Evolutionary conservation across 23 red algal genomes (phyloP).

Genomic region (Chondrus crispus): DNA sequence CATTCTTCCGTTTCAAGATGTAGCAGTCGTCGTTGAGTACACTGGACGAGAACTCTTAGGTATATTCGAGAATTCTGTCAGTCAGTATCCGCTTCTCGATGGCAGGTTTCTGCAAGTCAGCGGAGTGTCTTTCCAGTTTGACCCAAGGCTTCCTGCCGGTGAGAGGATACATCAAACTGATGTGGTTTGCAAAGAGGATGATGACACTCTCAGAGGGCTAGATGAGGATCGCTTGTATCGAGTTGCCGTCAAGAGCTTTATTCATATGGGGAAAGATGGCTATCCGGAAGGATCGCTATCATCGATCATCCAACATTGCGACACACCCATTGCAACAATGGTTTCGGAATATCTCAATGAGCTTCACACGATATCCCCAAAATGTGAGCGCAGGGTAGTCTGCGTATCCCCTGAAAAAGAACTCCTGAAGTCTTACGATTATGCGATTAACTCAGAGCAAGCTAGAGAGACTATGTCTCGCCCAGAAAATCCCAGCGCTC

Average conservation of each 20-base stretch:
- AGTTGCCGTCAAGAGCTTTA: slow-evolving; percentile 33
- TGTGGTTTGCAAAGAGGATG: neutral
- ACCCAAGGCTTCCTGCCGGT: slow-evolving; percentile 37
- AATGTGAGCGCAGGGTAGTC: neutral
- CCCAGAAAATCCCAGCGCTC: too few relatives aligned
- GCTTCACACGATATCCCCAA: neutral
- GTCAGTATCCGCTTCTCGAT: slow-evolving; percentile 37
- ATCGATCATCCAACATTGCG: neutral
- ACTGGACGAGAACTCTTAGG: slow-evolving; percentile 21
- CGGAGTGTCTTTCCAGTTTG: slow-evolving; percentile 53
- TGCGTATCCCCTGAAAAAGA: neutral
- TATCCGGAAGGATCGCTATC: neutral
- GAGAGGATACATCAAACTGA: neutral
- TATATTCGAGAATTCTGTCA: slow-evolving; percentile 29
- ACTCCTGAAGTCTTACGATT: neutral
- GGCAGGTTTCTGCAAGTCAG: slow-evolving; percentile 55
- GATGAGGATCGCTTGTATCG: neutral
- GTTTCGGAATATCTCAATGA: neutral
- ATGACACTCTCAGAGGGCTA: neutral
- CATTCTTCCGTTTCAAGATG: slow-evolving; percentile 55
- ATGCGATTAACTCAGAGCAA: too few relatives aligned
- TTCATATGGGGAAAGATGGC: slow-evolving; percentile 41
- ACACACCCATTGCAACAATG: neutral
- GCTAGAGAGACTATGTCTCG: too few relatives aligned
- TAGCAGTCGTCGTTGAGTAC: slow-evolving; percentile 1